A percentile compares a stretch with the other conserved stretches of the same genome.
Evolutionary conservation across 73 alveolate genomes (phyloP).

Genomic region (Paramecium primaurelia): DNA sequence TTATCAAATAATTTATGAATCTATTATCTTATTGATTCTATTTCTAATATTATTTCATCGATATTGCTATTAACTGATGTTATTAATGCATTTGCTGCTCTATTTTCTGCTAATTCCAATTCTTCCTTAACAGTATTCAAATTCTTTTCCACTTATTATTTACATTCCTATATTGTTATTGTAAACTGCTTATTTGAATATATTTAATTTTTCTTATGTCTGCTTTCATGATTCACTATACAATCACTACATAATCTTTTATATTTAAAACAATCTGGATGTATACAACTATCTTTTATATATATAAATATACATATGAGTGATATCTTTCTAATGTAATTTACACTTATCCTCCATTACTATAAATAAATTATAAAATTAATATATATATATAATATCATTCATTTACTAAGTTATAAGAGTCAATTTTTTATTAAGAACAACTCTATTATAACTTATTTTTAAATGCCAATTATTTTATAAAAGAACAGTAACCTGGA

Average conservation of each 20-base stretch:
- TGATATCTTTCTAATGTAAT: not conserved
- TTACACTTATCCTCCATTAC: not conserved
- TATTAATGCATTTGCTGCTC: not conserved
- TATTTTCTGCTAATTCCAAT: not conserved
- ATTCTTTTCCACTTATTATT: not conserved
- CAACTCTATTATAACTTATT: not conserved
- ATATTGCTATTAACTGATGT: slow-evolving; percentile 12
- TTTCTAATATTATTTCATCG: slow-evolving; percentile 27
- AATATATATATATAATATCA: not conserved
- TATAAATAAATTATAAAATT: not conserved
- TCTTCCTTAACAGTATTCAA: not conserved
- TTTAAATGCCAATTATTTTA: not conserved
- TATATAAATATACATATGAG: not conserved
- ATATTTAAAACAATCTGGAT: not conserved
- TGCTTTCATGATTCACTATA: not conserved
- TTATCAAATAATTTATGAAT: slow-evolving; percentile 15
- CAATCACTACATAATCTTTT: not conserved
- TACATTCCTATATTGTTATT: not conserved
- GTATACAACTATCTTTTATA: not conserved
- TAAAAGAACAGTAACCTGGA: not conserved
- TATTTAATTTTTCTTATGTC: not conserved
- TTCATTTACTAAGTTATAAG: not conserved
- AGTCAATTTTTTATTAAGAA: not conserved
- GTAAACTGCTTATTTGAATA: not conserved
- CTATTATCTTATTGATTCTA: slow-evolving; percentile 22